Percentiles rank a stretch among this genome's conserved stretches.
Evolutionary conservation across 2,329 filamentous ascomycete species (phyloP).

Genomic region (Bipolaris victoriae): DNA sequence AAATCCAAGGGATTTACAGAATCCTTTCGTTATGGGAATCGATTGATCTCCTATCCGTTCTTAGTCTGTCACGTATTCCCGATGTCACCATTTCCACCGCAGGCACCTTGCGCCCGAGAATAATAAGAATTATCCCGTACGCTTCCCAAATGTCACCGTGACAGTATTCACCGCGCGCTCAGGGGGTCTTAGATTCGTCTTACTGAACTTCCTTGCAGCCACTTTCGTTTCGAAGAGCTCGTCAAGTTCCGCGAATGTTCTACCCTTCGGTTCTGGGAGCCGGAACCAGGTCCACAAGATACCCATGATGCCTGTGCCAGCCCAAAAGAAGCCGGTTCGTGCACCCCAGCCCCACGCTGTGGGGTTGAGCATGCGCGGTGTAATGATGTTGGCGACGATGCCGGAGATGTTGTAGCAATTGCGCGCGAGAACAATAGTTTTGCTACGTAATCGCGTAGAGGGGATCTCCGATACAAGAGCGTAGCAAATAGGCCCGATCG

Average conservation of each 20-base stretch:
- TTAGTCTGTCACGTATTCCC: no score
- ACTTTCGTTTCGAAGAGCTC: constrained; percentile 69
- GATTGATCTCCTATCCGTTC: no score
- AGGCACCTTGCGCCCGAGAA: no score
- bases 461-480: constrained; percentile 83
- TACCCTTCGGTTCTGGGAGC: constrained; percentile 75
- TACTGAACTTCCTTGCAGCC: constrained; percentile 25
- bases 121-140: no score
- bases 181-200: not conserved
- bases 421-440: constrained; percentile 82
- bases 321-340: constrained; percentile 85
- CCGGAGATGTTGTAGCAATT: constrained; percentile 79
- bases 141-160: no score
- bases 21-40: no score
- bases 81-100: no score
- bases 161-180: no score
- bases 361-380: constrained; percentile 56
- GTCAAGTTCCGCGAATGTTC: constrained; percentile 83
- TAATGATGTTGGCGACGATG: constrained; percentile 79
- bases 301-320: constrained; percentile 74
- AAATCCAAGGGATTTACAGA: no score
- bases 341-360: constrained; percentile 82
- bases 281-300: constrained; percentile 78
- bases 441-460: constrained; percentile 80
- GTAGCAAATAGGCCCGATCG: constrained; percentile 51